phyloP scores from a whole-genome alignment of 257 asterid genomes.

The Solanum dulcamara region DNA sequence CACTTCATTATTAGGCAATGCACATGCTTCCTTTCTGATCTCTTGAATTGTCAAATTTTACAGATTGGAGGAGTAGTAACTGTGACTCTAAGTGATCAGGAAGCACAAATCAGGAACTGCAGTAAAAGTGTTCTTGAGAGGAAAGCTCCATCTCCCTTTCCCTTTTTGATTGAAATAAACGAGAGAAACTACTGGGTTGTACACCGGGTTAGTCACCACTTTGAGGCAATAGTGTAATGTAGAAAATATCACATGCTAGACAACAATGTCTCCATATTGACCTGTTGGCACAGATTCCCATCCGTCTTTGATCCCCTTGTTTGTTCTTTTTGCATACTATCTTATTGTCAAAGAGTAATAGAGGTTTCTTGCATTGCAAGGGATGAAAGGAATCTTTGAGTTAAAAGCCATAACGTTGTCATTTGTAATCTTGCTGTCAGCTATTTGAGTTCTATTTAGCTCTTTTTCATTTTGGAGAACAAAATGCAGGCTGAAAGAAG shows the following conservation, averaged over 20 bases:
- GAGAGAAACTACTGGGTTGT: conserved; percentile 58
- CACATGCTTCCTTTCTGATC: not conserved
- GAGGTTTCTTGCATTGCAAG: not conserved
- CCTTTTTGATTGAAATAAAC: conserved; percentile 66
- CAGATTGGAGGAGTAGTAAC: conserved; percentile 69
- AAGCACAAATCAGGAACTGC: conserved; percentile 46
- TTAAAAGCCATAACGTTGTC: not conserved
- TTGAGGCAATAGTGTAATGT: not conserved
- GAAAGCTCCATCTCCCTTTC: conserved; percentile 55
- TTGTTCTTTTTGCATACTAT: not conserved
- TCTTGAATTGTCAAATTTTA: not conserved
- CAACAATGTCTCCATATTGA: not conserved
- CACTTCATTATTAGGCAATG: not conserved
- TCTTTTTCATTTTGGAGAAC: not conserved
- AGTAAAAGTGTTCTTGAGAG: conserved; percentile 60
- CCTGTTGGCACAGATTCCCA: not conserved
- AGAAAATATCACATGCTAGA: not conserved
- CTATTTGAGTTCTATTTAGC: not conserved
- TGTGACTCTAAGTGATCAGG: conserved; percentile 44
- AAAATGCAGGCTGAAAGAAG: conserved; percentile 46
- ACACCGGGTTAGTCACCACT: conserved; percentile 53
- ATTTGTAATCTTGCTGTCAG: not conserved
- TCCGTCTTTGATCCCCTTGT: not conserved
- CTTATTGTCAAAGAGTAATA: not conserved
- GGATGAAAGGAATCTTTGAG: not conserved